Percentiles rank a stretch among this genome's conserved stretches.
Conservation (phyloP, 1,284 basidiomycete genomes). For the Malassezia globosa region DNA sequence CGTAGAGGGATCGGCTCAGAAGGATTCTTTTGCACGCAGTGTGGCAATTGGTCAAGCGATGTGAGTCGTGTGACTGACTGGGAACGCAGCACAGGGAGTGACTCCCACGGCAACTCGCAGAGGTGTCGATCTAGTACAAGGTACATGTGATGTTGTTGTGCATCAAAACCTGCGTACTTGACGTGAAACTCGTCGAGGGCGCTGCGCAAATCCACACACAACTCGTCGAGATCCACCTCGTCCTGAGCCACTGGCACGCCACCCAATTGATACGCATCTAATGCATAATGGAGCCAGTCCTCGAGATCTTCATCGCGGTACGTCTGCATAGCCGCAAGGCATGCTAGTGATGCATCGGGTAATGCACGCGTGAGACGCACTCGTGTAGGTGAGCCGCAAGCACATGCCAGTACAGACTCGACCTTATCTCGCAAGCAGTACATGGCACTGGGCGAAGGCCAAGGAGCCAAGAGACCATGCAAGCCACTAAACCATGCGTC, state of each 20-base stretch:
- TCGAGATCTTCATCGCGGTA: conserved; percentile 82
- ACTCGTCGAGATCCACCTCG: conserved; percentile 82
- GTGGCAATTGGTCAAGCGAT: conserved; percentile 51
- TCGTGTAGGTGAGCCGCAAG: neutral
- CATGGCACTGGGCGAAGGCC: conserved; percentile 8
- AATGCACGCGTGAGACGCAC: conserved; percentile 50
- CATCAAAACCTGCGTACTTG: conserved; percentile 28
- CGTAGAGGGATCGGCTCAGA: conserved; percentile 10
- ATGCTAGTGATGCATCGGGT: conserved; percentile 66
- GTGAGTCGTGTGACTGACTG: conserved; percentile 82
- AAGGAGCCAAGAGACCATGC: conserved; percentile 52
- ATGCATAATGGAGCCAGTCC: conserved; percentile 82
- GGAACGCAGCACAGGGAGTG: conserved; percentile 70
- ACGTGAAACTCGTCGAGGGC: conserved; percentile 33
- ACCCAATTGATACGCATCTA: conserved; percentile 86
- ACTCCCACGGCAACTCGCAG: conserved; percentile 89
- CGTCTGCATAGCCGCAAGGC: conserved; percentile 65
- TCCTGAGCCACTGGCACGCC: conserved; percentile 77
- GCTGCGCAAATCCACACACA: conserved; percentile 48
- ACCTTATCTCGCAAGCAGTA: conserved; percentile 50
- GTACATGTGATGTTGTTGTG: conserved; percentile 58
- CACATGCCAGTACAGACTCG: conserved; percentile 59
- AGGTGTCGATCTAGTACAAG: conserved; percentile 81
- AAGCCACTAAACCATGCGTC: conserved; percentile 94
- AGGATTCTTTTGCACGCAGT: too few relatives aligned